Evolutionary conservation across 2,329 filamentous ascomycete species (phyloP).

Genomic region (Cercospora brassicicola): DNA sequence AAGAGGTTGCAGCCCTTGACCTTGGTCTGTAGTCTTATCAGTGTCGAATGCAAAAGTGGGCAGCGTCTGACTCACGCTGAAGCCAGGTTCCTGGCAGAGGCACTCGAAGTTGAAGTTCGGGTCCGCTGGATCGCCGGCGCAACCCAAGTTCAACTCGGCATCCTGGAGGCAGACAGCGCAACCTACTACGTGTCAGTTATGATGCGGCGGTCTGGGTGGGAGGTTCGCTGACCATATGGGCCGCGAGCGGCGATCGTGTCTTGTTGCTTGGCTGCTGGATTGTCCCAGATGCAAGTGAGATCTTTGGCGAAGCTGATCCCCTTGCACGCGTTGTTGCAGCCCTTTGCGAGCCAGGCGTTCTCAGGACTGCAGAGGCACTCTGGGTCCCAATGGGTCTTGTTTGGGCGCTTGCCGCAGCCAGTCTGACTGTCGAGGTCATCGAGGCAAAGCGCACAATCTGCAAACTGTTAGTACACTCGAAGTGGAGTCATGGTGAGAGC

Average conservation of each 20-base stretch:
- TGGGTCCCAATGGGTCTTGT: background rate
- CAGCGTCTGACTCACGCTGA: background rate
- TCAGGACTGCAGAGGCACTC: constrained; percentile 1
- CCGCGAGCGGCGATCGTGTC: background rate
- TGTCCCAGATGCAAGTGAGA: background rate
- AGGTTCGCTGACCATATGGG: background rate
- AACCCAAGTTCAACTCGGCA: background rate
- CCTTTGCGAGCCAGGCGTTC: background rate
- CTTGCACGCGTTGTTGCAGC: background rate
- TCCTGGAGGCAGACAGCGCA: background rate
- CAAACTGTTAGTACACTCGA: background rate
- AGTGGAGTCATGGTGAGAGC: background rate
- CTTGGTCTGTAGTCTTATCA: background rate
- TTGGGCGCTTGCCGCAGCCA: background rate
- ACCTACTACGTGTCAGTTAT: background rate
- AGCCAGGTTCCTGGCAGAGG: constrained; percentile 1
- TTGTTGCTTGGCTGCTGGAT: background rate
- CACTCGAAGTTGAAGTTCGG: background rate
- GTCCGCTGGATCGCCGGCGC: background rate
- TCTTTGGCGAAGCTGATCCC: background rate
- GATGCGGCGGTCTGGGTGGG: background rate
- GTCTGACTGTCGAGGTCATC: background rate
- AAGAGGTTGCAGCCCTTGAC: background rate
- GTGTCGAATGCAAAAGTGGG: background rate
- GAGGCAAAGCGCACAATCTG: constrained; percentile 2